Evolutionary conservation across 2,329 filamentous ascomycete species (phyloP), one percentile per base, ranked within the genome.

Genomic region (Cryphonectria japonica): DNA sequence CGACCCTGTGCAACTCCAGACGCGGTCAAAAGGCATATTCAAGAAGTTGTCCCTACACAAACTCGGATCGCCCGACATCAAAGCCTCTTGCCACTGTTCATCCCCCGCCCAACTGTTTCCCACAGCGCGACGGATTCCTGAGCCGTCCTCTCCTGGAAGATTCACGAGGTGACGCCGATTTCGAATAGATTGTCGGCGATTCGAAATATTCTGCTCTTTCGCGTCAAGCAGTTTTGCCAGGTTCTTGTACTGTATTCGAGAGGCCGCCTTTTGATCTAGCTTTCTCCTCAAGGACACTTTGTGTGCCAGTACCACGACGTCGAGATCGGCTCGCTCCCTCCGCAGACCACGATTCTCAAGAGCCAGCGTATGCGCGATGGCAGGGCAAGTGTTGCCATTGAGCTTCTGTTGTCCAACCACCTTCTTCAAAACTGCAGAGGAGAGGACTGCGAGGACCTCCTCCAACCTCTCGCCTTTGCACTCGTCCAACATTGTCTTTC

Each of bases 401-500:
- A 74, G 71, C 39, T 75, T 75, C 26, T 75, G 71, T 59, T 79
- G 81, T 0, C 85, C 83, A 0, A 92, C 81, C 0, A 88, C 80
- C 77, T 91, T 94, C 77, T 92, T 92, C 73, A 98, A 80, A 0
- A 97, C 94, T 0, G 90, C 88, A 19, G 92, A 93, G 1, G 95
- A 98, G 76, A 99, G 97, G 0, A 89, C 85, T 3, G 93, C 89
- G 39, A 98, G 85, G 1, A 97, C 83, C 78, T 99, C 96, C 78
- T 95, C 94, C 69, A 98, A 88, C 74, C 93, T 91, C 69, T 97
- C 94, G 7, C 95, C 95, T 75, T 92, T 95, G 82, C 96, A 99
- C 76, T 99, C 95, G 78, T 99, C 96, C 67, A 99, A 85, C 93
- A 98, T 97, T 0, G 94, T 97, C 83, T 97, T 98, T 67, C 96